phyloP scores from a whole-genome alignment of 2,329 filamentous ascomycete species.

The Lecanicillium sp. region DNA sequence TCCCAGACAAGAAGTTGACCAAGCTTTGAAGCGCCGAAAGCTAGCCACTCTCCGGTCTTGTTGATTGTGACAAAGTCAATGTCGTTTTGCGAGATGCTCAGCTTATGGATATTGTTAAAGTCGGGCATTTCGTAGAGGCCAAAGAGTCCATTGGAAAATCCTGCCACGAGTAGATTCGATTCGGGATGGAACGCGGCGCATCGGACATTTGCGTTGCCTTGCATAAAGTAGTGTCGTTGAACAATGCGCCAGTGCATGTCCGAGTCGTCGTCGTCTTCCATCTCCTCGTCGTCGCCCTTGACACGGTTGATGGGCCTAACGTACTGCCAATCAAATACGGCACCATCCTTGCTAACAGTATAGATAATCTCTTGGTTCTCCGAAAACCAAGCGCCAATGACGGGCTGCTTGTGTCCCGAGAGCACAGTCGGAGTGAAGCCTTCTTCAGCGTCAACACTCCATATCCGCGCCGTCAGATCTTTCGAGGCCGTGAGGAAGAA shows the following conservation, averaged over 20 bases:
- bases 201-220: conserved; percentile 76
- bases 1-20: conserved; percentile 98
- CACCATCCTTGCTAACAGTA: conserved; percentile 95
- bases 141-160: conserved; percentile 92
- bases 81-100: conserved; percentile 91
- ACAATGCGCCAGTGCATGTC: conserved; percentile 85
- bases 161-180: conserved; percentile 88
- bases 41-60: conserved; percentile 91
- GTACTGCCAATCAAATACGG: conserved; percentile 91
- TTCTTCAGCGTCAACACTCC: conserved; percentile 83
- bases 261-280: conserved; percentile 51
- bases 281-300: conserved; percentile 54
- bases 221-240: conserved; percentile 90
- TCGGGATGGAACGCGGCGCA: conserved; percentile 86
- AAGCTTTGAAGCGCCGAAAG: conserved; percentile 90
- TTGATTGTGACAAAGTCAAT: conserved; percentile 96
- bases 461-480: conserved; percentile 88
- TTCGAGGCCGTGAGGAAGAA: conserved; percentile 92
- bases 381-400: conserved; percentile 96
- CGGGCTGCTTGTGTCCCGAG: conserved; percentile 82
- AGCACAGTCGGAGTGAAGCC: conserved; percentile 86
- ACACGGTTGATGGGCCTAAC: conserved; percentile 51
- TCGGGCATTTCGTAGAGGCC: conserved; percentile 92
- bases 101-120: conserved; percentile 89
- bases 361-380: conserved; percentile 92